A percentile compares a stretch with the other conserved stretches of the same genome.
phyloP scores from a whole-genome alignment of 23 red algal genomes.

The Rhodosorus marinus region DNA sequence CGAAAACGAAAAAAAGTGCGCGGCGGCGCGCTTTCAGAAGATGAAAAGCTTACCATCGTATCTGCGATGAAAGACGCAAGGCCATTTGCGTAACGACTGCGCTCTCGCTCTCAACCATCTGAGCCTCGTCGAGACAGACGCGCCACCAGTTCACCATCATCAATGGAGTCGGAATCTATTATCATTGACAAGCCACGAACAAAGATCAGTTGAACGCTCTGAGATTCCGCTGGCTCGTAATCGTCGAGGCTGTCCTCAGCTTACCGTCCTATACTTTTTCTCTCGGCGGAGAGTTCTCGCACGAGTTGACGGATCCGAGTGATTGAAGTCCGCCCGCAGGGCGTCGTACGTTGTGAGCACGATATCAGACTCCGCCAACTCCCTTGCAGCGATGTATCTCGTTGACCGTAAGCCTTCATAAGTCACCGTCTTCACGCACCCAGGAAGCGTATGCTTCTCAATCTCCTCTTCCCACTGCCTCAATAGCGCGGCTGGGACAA shows the following conservation, averaged over 20 bases:
- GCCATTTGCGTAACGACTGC: conserved; percentile 40
- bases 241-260: too few relatives aligned
- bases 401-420: conserved; percentile 1
- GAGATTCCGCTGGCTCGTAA: too few relatives aligned
- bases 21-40: too few relatives aligned
- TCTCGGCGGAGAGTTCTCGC: conserved; percentile 12
- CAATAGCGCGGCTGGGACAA: conserved; percentile 6
- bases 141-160: conserved; percentile 56
- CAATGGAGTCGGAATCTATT: too few relatives aligned
- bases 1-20: too few relatives aligned
- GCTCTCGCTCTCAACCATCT: conserved; percentile 21
- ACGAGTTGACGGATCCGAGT: conserved; percentile 1
- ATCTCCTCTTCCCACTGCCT: conserved; percentile 13
- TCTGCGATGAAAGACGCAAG: conserved; percentile 1
- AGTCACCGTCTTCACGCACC: not conserved
- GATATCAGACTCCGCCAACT: conserved; percentile 38
- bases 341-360: conserved; percentile 90
- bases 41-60: too few relatives aligned
- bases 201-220: too few relatives aligned
- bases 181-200: too few relatives aligned
- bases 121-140: conserved; percentile 70
- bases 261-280: conserved; percentile 18
- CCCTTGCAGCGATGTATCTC: conserved; percentile 13
- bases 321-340: conserved; percentile 38
- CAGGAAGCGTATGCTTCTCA: not conserved